Conservation (phyloP, 192 early-diverging fungal species). For the Spizellomyces sp. region DNA sequence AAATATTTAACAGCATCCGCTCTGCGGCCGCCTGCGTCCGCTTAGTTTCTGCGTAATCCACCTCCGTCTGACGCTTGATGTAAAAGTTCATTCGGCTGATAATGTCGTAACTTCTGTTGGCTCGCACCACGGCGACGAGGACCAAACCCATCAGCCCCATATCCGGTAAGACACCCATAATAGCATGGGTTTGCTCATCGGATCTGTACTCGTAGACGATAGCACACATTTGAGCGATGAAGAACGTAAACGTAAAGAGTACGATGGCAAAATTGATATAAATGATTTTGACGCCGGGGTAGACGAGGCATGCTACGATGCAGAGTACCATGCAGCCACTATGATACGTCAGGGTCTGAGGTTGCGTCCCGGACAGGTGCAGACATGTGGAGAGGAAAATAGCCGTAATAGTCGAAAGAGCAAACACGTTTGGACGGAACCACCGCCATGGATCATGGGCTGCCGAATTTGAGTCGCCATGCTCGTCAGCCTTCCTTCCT, state of each 20-base stretch:
- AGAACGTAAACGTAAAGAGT: conserved; percentile 7
- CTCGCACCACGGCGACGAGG: conserved; percentile 10
- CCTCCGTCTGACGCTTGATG: conserved; percentile 32
- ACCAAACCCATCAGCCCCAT: background rate
- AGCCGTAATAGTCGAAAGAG: conserved; percentile 4
- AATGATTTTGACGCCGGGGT: conserved; percentile 16
- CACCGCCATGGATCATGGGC: conserved; percentile 11
- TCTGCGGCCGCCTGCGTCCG: conserved; percentile 30
- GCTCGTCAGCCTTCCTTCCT: background rate
- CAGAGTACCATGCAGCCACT: conserved; percentile 1
- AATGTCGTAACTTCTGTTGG: conserved; percentile 23
- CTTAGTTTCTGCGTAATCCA: conserved; percentile 23
- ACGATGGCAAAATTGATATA: conserved; percentile 12
- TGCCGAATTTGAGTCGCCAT: background rate
- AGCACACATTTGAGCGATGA: conserved; percentile 4
- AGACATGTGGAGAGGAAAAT: conserved; percentile 8
- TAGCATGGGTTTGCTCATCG: background rate
- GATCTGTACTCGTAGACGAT: background rate
- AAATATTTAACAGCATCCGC: conserved; percentile 37
- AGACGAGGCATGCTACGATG: conserved; percentile 3
- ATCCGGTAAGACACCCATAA: background rate
- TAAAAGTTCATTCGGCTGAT: conserved; percentile 30
- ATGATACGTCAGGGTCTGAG: background rate
- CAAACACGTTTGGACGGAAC: conserved; percentile 28
- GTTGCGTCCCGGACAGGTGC: conserved; percentile 2